Conservation (phyloP, 257 asterid genomes). For the Paraleonurus japonicus region DNA sequence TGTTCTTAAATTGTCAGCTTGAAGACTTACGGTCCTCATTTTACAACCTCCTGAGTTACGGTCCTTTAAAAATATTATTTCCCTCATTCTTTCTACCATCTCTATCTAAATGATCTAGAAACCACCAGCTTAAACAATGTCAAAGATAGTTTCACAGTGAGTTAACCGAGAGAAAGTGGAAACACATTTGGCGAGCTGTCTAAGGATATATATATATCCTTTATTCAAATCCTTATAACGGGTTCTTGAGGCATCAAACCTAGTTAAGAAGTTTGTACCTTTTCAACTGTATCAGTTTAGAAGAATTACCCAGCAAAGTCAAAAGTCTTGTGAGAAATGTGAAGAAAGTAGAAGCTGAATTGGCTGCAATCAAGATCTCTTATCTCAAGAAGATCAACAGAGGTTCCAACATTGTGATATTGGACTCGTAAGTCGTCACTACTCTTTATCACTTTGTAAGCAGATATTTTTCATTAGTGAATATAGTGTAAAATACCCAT, state of each 20-base stretch:
- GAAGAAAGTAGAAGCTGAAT: conserved; percentile 87
- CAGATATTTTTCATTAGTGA: neutral
- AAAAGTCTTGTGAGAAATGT: conserved; percentile 59
- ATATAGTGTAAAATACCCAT: no score
- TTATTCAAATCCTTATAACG: neutral
- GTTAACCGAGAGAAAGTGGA: no score
- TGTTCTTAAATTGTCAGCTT: no score
- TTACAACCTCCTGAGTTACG: no score
- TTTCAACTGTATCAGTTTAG: conserved; percentile 55
- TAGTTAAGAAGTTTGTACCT: neutral
- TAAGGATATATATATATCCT: neutral
- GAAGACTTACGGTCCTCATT: no score
- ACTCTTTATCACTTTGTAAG: neutral
- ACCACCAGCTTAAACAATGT: no score
- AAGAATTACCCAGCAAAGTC: conserved; percentile 82
- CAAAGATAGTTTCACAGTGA: no score
- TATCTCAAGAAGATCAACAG: conserved; percentile 77
- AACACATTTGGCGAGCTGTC: no score
- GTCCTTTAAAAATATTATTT: no score
- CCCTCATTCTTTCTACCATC: no score
- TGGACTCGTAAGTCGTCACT: conserved; percentile 76
- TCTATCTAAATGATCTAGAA: no score
- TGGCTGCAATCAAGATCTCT: conserved; percentile 86
- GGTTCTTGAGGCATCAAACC: conserved; percentile 15
- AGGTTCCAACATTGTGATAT: conserved; percentile 74